A percentile compares a stretch with the other conserved stretches of the same genome.
These are phyloP conservation scores for Sporodiniella umbellata DNA, from an alignment of 371 early-diverging fungal genomes.

Conservation along the genomic window DNA sequence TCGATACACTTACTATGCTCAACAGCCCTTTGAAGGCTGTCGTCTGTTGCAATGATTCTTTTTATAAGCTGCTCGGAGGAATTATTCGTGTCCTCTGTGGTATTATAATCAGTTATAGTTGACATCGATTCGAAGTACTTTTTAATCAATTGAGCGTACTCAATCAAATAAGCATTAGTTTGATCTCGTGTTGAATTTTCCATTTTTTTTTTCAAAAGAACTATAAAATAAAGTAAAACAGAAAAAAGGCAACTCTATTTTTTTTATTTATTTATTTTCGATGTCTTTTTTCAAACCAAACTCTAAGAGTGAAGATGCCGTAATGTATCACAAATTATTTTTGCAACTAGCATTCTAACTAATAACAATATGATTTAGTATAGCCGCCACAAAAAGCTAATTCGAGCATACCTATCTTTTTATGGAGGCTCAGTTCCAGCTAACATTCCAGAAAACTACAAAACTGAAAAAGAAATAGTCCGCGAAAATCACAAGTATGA, in stretches of 20 bases:
- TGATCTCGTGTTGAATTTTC: conserved; percentile 39
- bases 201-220: neutral
- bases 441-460: conserved; percentile 34
- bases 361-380: conserved; percentile 25
- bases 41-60: conserved; percentile 30
- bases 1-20: conserved; percentile 33
- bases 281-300: conserved; percentile 34
- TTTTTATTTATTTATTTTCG: neutral
- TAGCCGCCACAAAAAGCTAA: conserved; percentile 53
- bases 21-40: conserved; percentile 35
- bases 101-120: conserved; percentile 27
- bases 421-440: conserved; percentile 17
- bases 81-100: conserved; percentile 10
- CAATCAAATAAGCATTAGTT: conserved; percentile 36
- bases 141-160: conserved; percentile 29
- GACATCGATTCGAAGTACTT: conserved; percentile 33
- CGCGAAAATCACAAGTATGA: conserved; percentile 26
- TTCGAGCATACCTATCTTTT: conserved; percentile 47
- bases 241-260: neutral
- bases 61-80: conserved; percentile 26
- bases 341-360: neutral
- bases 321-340: conserved; percentile 10
- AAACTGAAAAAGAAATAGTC: conserved; percentile 62
- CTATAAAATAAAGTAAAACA: neutral
- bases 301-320: conserved; percentile 35